A percentile compares a stretch with the other conserved stretches of the same genome.
These are phyloP conservation scores for Kitagawia praeruptora DNA, from an alignment of 129 eudicot species.

Conservation along the genomic window DNA sequence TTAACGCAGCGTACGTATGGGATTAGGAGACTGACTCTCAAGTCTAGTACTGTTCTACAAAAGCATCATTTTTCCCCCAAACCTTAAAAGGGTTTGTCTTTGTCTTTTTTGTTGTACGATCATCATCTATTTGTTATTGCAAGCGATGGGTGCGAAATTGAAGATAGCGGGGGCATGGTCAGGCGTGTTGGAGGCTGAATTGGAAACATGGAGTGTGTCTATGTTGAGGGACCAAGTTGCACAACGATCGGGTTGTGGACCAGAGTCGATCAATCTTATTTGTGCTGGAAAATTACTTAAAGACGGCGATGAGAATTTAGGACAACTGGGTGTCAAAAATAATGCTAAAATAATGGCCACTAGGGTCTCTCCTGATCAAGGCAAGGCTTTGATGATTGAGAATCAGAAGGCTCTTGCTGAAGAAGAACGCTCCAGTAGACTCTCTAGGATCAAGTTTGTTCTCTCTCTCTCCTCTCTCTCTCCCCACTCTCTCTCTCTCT, in stretches of 20 bases:
- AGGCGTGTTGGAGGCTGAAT: constrained; percentile 63
- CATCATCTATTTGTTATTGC: too few relatives aligned
- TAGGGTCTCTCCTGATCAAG: constrained; percentile 52
- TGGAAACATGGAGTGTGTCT: constrained; percentile 65
- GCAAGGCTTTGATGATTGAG: constrained; percentile 26
- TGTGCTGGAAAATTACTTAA: constrained; percentile 59
- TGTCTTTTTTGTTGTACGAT: too few relatives aligned
- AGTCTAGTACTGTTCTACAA: too few relatives aligned
- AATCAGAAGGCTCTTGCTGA: constrained; percentile 54
- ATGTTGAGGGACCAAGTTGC: constrained; percentile 54
- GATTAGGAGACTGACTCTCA: too few relatives aligned
- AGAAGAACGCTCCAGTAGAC: constrained; percentile 57
- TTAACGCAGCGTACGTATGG: too few relatives aligned
- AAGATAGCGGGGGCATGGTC: constrained; percentile 86
- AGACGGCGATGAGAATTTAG: constrained; percentile 50
- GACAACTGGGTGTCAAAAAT: constrained; percentile 57
- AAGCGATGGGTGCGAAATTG: constrained; percentile 33
- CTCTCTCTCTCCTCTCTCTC: constrained; percentile 6
- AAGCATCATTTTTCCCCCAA: too few relatives aligned
- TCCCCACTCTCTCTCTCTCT: neutral
- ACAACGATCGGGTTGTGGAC: constrained; percentile 35
- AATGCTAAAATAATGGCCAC: constrained; percentile 64
- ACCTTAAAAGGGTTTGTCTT: too few relatives aligned
- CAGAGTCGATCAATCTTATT: constrained; percentile 54
- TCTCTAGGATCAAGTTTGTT: constrained; percentile 62